Conservation (phyloP, 805 yeast genomes). For the Starmera dryadoides region DNA sequence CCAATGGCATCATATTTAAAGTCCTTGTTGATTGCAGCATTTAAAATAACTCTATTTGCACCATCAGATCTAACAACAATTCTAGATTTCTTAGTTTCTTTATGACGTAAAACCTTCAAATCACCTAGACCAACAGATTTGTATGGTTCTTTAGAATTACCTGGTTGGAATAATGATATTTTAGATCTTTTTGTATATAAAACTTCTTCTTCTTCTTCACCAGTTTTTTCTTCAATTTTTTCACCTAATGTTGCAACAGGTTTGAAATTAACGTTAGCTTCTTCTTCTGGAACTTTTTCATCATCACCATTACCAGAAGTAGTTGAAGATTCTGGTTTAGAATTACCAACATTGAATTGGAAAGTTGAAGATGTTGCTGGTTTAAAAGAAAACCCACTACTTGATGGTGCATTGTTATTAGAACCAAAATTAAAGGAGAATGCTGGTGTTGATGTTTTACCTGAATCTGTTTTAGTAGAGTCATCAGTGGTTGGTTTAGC, state of each 20-base stretch:
- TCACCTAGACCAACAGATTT: conserved; percentile 75
- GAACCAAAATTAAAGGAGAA: conserved; percentile 22
- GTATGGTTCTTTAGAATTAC: conserved; percentile 44
- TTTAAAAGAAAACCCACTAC: conserved; percentile 5
- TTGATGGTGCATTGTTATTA: conserved; percentile 13
- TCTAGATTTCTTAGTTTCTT: conserved; percentile 54
- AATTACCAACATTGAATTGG: conserved; percentile 12
- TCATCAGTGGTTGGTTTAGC: not conserved
- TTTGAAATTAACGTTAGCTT: conserved; percentile 40
- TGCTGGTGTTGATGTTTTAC: conserved; percentile 5
- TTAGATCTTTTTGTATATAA: conserved; percentile 65
- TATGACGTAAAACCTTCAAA: conserved; percentile 60
- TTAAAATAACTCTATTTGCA: conserved; percentile 69
- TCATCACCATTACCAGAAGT: conserved; percentile 17
- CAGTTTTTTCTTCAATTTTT: conserved; percentile 56
- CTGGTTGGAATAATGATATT: conserved; percentile 51
- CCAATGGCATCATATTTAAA: conserved; percentile 57
- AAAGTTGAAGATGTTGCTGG: conserved; percentile 6
- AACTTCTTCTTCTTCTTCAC: conserved; percentile 76
- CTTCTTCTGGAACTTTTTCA: conserved; percentile 35
- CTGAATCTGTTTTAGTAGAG: conserved; percentile 1
- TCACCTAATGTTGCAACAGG: conserved; percentile 38
- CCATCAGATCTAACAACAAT: conserved; percentile 85
- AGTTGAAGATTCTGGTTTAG: conserved; percentile 10
- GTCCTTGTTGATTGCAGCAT: conserved; percentile 50